phyloP scores from a whole-genome alignment of 1,284 basidiomycete genomes.

The Ganoderma boninense region DNA sequence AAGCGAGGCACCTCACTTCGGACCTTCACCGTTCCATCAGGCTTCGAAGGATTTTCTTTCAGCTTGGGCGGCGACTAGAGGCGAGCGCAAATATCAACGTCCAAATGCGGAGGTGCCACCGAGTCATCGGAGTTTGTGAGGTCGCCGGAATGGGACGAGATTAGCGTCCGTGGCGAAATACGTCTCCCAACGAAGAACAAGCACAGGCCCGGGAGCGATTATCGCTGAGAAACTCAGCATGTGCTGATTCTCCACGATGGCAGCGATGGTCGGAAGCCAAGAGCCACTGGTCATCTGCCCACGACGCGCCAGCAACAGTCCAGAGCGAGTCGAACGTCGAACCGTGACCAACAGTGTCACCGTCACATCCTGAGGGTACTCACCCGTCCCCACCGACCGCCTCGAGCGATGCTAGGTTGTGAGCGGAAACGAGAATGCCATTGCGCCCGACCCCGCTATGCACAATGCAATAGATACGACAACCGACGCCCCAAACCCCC shows the following conservation, averaged over 20 bases:
- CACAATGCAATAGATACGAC: neutral
- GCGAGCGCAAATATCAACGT: neutral
- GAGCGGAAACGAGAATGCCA: neutral
- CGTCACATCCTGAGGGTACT: too few relatives aligned
- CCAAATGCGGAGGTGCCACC: neutral
- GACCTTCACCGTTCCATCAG: neutral
- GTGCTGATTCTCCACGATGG: too few relatives aligned
- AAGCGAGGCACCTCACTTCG: neutral
- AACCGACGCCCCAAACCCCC: neutral
- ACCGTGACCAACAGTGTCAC: neutral
- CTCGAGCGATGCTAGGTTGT: neutral
- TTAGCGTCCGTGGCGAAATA: neutral
- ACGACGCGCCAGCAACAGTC: too few relatives aligned
- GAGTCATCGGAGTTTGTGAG: neutral
- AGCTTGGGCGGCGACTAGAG: neutral
- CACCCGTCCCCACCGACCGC: neutral
- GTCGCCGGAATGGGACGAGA: neutral
- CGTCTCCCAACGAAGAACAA: neutral
- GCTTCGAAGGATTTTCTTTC: neutral
- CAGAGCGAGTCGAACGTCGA: too few relatives aligned
- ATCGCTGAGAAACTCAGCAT: too few relatives aligned
- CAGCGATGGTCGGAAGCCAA: too few relatives aligned
- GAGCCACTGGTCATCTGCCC: too few relatives aligned
- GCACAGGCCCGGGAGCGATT: too few relatives aligned
- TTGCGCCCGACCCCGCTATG: too few relatives aligned